These are phyloP conservation scores for Fusarium luffae DNA, from an alignment of 2,329 filamentous ascomycete genomes.

Conservation along the genomic window DNA sequence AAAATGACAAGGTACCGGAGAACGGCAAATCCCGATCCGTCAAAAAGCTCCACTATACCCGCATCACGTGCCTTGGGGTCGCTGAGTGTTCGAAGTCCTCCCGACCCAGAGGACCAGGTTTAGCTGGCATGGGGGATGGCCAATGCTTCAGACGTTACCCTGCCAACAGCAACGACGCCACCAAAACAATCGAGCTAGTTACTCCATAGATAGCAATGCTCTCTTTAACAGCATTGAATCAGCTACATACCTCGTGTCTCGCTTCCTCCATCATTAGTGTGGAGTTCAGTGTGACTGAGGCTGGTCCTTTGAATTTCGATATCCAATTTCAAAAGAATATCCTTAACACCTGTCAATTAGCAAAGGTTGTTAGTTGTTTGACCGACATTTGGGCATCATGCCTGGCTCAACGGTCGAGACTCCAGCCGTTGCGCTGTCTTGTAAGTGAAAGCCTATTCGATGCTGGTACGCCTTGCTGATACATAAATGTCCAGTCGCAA, in stretches of 20 bases:
- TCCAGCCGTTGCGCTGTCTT: conserved; percentile 75
- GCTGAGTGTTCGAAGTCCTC: background rate
- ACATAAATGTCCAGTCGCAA: conserved; percentile 74
- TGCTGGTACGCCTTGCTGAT: conserved; percentile 26
- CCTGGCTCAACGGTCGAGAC: conserved; percentile 69
- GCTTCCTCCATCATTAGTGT: conserved; percentile 32
- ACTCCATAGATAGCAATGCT: conserved; percentile 5
- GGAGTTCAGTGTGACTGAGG: conserved; percentile 34
- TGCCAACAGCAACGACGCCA: conserved; percentile 33
- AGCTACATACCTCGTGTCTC: conserved; percentile 27
- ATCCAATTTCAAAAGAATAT: conserved; percentile 12
- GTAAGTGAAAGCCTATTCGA: conserved; percentile 54
- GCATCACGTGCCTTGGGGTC: conserved; percentile 45
- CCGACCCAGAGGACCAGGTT: background rate
- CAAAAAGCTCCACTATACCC: conserved; percentile 14
- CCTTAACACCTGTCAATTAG: background rate
- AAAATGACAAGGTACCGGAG: conserved; percentile 48
- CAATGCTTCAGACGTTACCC: conserved; percentile 21
- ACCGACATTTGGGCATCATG: conserved; percentile 57
- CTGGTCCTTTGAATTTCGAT: conserved; percentile 37
- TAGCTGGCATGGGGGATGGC: background rate
- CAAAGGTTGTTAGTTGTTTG: conserved; percentile 5
- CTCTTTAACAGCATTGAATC: conserved; percentile 32
- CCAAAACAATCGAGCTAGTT: conserved; percentile 40
- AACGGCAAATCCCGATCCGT: conserved; percentile 48